Percentiles rank a stretch among this genome's conserved stretches.
Conservation (phyloP, 371 early-diverging fungal species). For the Saksenaea oblongispora region DNA sequence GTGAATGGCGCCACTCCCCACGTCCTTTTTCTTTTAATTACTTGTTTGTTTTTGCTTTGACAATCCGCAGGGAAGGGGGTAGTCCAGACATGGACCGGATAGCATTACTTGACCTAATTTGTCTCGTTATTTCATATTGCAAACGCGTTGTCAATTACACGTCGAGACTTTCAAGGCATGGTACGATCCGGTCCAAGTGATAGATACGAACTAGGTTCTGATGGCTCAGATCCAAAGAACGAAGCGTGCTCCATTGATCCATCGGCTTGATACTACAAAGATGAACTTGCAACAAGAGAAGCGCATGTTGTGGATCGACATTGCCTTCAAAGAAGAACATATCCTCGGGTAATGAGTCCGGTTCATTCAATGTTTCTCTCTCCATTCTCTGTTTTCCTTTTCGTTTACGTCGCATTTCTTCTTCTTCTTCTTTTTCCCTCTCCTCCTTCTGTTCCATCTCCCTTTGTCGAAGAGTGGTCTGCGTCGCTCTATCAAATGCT, state of each 20-base stretch:
- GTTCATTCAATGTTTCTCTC: background rate
- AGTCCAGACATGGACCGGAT: slow-evolving; percentile 25
- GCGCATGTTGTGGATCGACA: slow-evolving; percentile 9
- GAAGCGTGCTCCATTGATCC: slow-evolving; percentile 33
- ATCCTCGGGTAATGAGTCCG: background rate
- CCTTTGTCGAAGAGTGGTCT: background rate
- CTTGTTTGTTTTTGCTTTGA: slow-evolving; percentile 40
- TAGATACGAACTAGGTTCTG: slow-evolving; percentile 22
- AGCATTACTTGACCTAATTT: slow-evolving; percentile 40
- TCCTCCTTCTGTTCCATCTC: background rate
- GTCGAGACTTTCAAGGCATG: slow-evolving; percentile 29
- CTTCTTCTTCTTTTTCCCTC: background rate
- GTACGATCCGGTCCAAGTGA: slow-evolving; percentile 23
- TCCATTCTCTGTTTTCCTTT: background rate
- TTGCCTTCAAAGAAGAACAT: slow-evolving; percentile 8
- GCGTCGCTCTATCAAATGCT: background rate
- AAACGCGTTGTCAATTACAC: slow-evolving; percentile 23
- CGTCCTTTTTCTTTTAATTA: slow-evolving; percentile 1
- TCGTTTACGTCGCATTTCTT: background rate
- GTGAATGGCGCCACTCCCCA: background rate
- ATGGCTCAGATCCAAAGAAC: slow-evolving; percentile 28
- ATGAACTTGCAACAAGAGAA: slow-evolving; percentile 9
- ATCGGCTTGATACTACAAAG: slow-evolving; percentile 14
- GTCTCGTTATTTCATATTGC: background rate
- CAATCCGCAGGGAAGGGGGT: slow-evolving; percentile 27